A percentile compares a stretch with the other conserved stretches of the same genome.
Conservation (phyloP, 768 basidiomycete genomes). For the Suillus ampliporus region DNA sequence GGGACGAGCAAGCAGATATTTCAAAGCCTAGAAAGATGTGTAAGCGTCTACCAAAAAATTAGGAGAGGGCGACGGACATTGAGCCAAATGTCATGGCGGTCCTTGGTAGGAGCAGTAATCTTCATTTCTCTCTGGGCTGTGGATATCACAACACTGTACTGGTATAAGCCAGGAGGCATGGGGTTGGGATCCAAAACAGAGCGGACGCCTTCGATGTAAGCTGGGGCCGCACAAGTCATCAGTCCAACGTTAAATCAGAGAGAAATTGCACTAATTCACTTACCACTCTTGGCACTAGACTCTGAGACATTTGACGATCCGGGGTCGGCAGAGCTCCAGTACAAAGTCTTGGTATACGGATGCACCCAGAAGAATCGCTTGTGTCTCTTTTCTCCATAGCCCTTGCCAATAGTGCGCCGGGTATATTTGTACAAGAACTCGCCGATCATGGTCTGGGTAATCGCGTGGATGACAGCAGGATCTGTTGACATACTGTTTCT, state of each 20-base stretch:
- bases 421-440: constrained; percentile 99
- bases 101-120: constrained; percentile 95
- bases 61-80: constrained; percentile 58
- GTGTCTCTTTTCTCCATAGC: constrained; percentile 88
- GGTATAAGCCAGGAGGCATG: constrained; percentile 92
- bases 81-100: constrained; percentile 97
- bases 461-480: constrained; percentile 90
- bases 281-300: constrained; percentile 96
- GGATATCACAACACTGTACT: constrained; percentile 91
- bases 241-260: constrained; percentile 16
- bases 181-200: constrained; percentile 94
- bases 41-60: constrained; percentile 13
- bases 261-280: constrained; percentile 40
- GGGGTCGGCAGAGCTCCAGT: constrained; percentile 96
- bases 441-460: constrained; percentile 99
- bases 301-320: constrained; percentile 87
- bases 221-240: constrained; percentile 45
- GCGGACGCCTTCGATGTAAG: constrained; percentile 91
- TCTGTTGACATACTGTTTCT: constrained; percentile 67
- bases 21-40: constrained; percentile 68
- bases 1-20: constrained; percentile 87
- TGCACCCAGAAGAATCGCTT: constrained; percentile 99
- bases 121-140: constrained; percentile 97
- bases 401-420: constrained; percentile 85
- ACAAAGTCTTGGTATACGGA: constrained; percentile 96